A percentile compares a stretch with the other conserved stretches of the same genome.
Evolutionary conservation across 2,329 filamentous ascomycete species (phyloP).

Genomic region (Polytolypa hystricis): DNA sequence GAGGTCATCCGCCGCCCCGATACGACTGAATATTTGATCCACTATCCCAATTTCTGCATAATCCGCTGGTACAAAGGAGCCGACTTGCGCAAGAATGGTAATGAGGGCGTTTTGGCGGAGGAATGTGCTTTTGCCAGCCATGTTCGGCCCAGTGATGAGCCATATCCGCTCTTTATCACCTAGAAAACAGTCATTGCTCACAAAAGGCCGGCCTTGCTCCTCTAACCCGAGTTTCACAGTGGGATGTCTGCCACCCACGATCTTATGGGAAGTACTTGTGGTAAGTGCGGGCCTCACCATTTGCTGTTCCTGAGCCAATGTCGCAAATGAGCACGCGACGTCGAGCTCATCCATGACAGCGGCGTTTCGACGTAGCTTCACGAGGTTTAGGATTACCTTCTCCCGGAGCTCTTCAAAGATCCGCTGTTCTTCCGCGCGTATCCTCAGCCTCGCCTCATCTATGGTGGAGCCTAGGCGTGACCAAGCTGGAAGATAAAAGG

Average conservation of each 20-base stretch:
- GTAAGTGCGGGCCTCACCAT: slow-evolving; percentile 66
- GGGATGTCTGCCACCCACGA: slow-evolving; percentile 79
- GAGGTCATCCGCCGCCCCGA: slow-evolving; percentile 90
- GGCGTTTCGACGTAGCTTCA: slow-evolving; percentile 80
- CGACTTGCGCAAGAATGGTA: slow-evolving; percentile 82
- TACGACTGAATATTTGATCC: slow-evolving; percentile 90
- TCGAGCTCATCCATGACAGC: slow-evolving; percentile 89
- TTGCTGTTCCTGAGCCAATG: slow-evolving; percentile 61
- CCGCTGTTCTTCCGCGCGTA: slow-evolving; percentile 71
- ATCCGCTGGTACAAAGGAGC: slow-evolving; percentile 81
- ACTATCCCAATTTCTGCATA: slow-evolving; percentile 80
- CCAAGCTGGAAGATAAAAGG: slow-evolving; percentile 79
- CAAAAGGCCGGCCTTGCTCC: slow-evolving; percentile 69
- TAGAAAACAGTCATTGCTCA: slow-evolving; percentile 74
- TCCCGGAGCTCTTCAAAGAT: slow-evolving; percentile 67
- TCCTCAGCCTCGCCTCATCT: slow-evolving; percentile 65
- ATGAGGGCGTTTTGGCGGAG: slow-evolving; percentile 92
- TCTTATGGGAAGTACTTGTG: slow-evolving; percentile 53
- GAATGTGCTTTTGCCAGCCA: slow-evolving; percentile 96
- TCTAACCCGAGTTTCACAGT: slow-evolving; percentile 78
- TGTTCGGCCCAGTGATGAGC: slow-evolving; percentile 77
- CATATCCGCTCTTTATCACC: slow-evolving; percentile 62
- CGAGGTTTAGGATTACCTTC: slow-evolving; percentile 66
- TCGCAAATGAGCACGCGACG: slow-evolving; percentile 75
- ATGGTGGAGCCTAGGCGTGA: slow-evolving; percentile 66